Percentiles rank a stretch among this genome's conserved stretches.
Evolutionary conservation across 1,284 basidiomycete species (phyloP).

Genomic region (Moniliophthora roreri): DNA sequence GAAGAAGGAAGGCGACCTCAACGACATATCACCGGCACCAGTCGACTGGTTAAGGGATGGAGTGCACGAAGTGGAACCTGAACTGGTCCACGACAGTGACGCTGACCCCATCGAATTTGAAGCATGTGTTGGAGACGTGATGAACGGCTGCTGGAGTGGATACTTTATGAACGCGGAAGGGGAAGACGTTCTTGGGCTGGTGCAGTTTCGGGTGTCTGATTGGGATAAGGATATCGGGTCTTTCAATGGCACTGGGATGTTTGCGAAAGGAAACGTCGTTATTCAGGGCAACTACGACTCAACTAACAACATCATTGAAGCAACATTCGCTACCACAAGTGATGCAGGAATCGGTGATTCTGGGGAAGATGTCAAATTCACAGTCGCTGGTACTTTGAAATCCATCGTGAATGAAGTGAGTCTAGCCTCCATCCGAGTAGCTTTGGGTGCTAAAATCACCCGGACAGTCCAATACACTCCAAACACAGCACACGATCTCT

Average conservation of each 20-base stretch:
- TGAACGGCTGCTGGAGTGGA: slow-evolving; percentile 12
- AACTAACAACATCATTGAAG: background rate
- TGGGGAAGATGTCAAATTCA: background rate
- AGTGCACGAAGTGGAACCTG: background rate
- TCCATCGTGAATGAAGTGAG: background rate
- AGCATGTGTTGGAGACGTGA: background rate
- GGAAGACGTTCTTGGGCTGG: background rate
- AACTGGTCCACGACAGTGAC: background rate
- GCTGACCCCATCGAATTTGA: slow-evolving; percentile 4
- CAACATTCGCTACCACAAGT: background rate
- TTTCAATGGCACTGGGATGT: slow-evolving; percentile 7
- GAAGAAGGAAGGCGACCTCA: background rate
- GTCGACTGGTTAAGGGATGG: background rate
- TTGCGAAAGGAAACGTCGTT: slow-evolving; percentile 1
- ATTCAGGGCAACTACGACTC: slow-evolving; percentile 1
- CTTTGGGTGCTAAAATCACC: no score
- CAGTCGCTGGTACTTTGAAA: slow-evolving; percentile 1
- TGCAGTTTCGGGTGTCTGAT: slow-evolving; percentile 6
- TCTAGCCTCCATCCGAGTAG: no score
- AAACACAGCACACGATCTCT: background rate
- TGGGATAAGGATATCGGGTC: background rate
- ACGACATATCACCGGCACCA: background rate
- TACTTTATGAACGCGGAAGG: slow-evolving; percentile 1
- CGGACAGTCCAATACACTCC: no score
- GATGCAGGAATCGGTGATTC: background rate